Evolutionary conservation across 805 yeast genomes (phyloP).

Genomic region (Metschnikowia peoriensis): DNA sequence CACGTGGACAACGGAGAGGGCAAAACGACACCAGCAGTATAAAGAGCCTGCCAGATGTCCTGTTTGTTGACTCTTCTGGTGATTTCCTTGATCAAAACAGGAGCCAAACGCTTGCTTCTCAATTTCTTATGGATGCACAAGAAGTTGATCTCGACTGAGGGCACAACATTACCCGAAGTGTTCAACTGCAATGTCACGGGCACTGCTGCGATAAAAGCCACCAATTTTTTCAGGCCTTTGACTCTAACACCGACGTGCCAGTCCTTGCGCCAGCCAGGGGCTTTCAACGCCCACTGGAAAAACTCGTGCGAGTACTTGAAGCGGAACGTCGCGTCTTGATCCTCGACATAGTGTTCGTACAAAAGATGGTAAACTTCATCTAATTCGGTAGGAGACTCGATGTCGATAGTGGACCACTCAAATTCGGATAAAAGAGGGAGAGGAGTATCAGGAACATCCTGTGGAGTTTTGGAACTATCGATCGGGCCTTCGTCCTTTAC

Average conservation of each 20-base stretch:
- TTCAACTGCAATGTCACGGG: conserved; percentile 71
- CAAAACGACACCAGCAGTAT: conserved; percentile 86
- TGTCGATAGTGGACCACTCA: conserved; percentile 85
- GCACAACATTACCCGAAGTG: conserved; percentile 41
- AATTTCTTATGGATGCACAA: conserved; percentile 91
- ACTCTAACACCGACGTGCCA: conserved; percentile 96
- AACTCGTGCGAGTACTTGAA: conserved; percentile 84
- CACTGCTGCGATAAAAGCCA: conserved; percentile 90
- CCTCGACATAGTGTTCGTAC: conserved; percentile 92
- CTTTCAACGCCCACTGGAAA: conserved; percentile 87
- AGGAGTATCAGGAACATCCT: conserved; percentile 69
- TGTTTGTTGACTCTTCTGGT: conserved; percentile 85
- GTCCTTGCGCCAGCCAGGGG: conserved; percentile 87
- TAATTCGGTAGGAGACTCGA: conserved; percentile 50
- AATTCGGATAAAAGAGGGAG: conserved; percentile 72
- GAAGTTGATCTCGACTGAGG: conserved; percentile 88
- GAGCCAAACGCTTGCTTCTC: conserved; percentile 91
- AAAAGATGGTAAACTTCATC: conserved; percentile 77
- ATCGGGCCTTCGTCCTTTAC: conserved; percentile 78
- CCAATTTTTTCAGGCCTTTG: conserved; percentile 67
- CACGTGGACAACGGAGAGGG: conserved; percentile 92
- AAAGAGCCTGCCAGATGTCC: conserved; percentile 92
- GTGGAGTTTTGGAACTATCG: conserved; percentile 63
- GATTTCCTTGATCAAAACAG: conserved; percentile 88
- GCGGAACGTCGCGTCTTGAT: conserved; percentile 85